Evolutionary conservation across 768 basidiomycete species (phyloP).

Genomic region (Termitomyces sp.): DNA sequence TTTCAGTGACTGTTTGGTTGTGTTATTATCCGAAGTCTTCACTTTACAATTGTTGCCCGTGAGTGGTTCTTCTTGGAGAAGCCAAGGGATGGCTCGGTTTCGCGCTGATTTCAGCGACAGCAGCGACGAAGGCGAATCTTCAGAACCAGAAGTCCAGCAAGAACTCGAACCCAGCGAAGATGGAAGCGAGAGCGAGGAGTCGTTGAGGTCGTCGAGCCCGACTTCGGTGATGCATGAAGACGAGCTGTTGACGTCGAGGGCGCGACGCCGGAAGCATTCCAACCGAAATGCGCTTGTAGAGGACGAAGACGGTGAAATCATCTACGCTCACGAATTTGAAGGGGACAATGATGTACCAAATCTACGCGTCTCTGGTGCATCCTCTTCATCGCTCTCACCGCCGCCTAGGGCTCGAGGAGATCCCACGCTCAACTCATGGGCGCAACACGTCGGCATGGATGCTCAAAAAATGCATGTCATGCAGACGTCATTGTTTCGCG

Average conservation of each 20-base stretch:
- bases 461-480: constrained; percentile 88
- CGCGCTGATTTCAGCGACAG: constrained; percentile 59
- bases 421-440: constrained; percentile 61
- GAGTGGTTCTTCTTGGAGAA: not conserved
- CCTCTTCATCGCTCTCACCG: constrained; percentile 27
- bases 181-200: constrained; percentile 30
- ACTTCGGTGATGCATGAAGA: constrained; percentile 49
- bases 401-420: constrained; percentile 31
- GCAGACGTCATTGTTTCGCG: constrained; percentile 83
- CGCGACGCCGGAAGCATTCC: constrained; percentile 15
- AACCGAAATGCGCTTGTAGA: constrained; percentile 45
- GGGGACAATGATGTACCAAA: constrained; percentile 3
- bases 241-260: constrained; percentile 26
- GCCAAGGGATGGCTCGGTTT: constrained; percentile 57
- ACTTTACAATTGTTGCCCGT: not conserved
- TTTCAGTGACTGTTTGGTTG: not conserved
- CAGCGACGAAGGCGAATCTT: constrained; percentile 36
- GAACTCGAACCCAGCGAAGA: constrained; percentile 22
- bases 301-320: constrained; percentile 48
- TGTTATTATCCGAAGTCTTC: not conserved
- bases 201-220: constrained; percentile 24
- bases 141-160: constrained; percentile 17
- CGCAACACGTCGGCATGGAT: constrained; percentile 70
- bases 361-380: constrained; percentile 24
- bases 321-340: constrained; percentile 19